Evolutionary conservation across 805 yeast genomes (phyloP).

Genomic region (Saccharomyces kudriavzevii): DNA sequence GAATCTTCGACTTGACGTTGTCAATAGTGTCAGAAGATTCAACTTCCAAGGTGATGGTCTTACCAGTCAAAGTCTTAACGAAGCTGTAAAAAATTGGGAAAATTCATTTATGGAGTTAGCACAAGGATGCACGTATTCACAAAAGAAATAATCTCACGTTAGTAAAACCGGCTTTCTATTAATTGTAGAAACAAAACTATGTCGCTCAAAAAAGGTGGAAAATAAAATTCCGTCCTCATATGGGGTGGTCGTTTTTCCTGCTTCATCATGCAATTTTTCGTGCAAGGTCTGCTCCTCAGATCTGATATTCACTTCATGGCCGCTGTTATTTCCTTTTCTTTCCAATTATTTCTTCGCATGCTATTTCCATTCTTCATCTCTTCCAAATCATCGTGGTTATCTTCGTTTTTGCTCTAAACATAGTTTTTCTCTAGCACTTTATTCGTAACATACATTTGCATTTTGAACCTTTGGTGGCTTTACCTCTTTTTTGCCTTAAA

Average conservation of each 20-base stretch:
- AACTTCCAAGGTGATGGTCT: constrained; percentile 94
- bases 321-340: no score
- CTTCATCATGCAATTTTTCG: not conserved
- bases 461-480: constrained; percentile 30
- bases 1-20: constrained; percentile 87
- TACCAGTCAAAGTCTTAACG: constrained; percentile 96
- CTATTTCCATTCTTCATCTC: not conserved
- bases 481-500: not conserved
- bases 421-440: not conserved
- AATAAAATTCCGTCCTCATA: not conserved
- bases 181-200: not conserved
- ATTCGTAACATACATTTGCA: constrained; percentile 39
- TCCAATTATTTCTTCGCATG: not conserved
- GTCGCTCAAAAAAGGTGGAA: not conserved
- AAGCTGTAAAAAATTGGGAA: constrained; percentile 38
- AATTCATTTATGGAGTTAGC: not conserved
- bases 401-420: not conserved
- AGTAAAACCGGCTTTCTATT: constrained; percentile 32
- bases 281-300: no score
- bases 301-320: no score
- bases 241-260: not conserved
- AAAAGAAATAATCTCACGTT: not conserved
- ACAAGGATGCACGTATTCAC: not conserved
- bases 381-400: not conserved
- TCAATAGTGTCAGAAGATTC: constrained; percentile 96